A percentile compares a stretch with the other conserved stretches of the same genome.
Conservation (phyloP, 2,329 filamentous ascomycete species). For the Aspergillus ochraceus region DNA sequence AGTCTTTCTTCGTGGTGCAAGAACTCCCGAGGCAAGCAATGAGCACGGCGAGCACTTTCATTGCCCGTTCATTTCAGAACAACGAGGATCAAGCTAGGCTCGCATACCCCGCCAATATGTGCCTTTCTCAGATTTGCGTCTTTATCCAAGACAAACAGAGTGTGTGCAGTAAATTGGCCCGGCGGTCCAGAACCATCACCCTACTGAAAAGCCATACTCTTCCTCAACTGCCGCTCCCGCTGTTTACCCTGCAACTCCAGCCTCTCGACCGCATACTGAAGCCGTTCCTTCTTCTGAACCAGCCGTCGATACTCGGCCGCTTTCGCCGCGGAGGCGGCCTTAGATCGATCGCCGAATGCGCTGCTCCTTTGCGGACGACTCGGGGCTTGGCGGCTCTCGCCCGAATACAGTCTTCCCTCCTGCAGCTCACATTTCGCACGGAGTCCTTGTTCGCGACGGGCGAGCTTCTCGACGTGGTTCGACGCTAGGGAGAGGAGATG, state of each 20-base stretch:
- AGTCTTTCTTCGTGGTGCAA: background rate
- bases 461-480: conserved; percentile 77
- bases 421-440: conserved; percentile 82
- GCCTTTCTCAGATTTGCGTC: background rate
- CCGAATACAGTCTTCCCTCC: conserved; percentile 64
- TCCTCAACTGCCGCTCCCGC: conserved; percentile 68
- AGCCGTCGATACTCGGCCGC: conserved; percentile 66
- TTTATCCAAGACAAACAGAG: background rate
- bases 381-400: conserved; percentile 32
- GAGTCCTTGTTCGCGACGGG: conserved; percentile 77
- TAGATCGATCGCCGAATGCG: conserved; percentile 23
- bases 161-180: background rate
- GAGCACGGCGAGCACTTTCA: too few species aligned
- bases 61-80: background rate
- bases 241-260: conserved; percentile 85
- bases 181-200: background rate
- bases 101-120: background rate
- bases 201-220: conserved; percentile 65
- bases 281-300: conserved; percentile 76
- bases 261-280: conserved; percentile 83
- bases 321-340: conserved; percentile 35
- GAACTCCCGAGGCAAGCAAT: background rate
- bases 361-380: conserved; percentile 20
- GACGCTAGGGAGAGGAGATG: conserved; percentile 79
- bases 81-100: background rate